A percentile compares a stretch with the other conserved stretches of the same genome.
Evolutionary conservation across 164 flowering plant species (phyloP).

Genomic region (Vitis riparia): DNA sequence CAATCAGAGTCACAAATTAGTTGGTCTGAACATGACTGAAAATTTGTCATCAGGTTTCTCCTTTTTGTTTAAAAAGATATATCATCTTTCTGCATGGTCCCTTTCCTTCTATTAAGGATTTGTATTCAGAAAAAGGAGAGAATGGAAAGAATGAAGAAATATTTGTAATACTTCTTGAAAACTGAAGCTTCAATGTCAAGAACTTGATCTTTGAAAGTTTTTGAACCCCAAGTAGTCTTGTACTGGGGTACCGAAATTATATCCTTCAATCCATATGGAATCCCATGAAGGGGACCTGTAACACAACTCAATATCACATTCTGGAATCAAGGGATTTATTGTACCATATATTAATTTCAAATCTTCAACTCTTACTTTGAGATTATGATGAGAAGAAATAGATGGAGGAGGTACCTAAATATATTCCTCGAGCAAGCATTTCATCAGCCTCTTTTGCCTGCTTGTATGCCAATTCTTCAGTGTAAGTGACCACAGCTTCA

Average conservation of each 20-base stretch:
- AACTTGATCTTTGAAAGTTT: constrained; percentile 67
- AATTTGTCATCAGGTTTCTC: too few relatives aligned
- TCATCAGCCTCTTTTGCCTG: too few relatives aligned
- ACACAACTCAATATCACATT: neutral
- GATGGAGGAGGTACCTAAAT: too few relatives aligned
- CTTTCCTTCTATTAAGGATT: too few relatives aligned
- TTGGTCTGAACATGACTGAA: too few relatives aligned
- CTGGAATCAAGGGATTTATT: neutral
- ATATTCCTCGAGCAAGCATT: too few relatives aligned
- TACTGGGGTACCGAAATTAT: constrained; percentile 81
- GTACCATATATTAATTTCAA: neutral
- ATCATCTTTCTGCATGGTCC: too few relatives aligned
- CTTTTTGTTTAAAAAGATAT: too few relatives aligned
- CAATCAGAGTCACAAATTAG: neutral
- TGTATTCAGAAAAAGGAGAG: too few relatives aligned
- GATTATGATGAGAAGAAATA: too few relatives aligned
- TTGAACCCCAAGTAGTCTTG: constrained; percentile 93
- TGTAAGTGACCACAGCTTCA: too few relatives aligned
- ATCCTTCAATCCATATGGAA: constrained; percentile 94
- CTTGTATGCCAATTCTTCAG: too few relatives aligned
- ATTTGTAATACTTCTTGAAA: constrained; percentile 64
- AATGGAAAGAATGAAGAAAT: neutral
- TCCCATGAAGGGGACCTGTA: constrained; percentile 94
- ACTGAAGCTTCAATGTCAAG: constrained; percentile 92
- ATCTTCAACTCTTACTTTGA: neutral